phyloP scores from a whole-genome alignment of 2,329 filamentous ascomycete species.

The Cladosporium sp. region DNA sequence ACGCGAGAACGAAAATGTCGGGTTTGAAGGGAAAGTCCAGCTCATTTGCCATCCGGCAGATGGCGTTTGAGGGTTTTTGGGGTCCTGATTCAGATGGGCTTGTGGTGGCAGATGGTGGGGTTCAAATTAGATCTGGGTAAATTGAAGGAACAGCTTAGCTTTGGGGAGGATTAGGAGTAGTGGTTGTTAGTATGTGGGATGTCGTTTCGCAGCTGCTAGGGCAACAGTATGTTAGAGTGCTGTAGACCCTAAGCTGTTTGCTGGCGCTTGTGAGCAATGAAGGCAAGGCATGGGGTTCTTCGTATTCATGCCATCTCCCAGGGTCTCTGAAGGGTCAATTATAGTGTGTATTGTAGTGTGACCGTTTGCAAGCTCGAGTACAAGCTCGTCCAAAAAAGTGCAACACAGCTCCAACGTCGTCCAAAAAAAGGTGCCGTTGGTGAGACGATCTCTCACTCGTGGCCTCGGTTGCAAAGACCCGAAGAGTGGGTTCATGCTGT shows the following conservation, averaged over 20 bases:
- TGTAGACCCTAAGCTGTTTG: neutral
- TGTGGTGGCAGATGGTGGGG: neutral
- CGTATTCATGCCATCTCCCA: neutral
- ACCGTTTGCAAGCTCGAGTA: neutral
- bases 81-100: neutral
- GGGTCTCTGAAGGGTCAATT: neutral
- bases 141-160: neutral
- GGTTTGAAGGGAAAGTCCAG: neutral
- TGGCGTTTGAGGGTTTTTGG: neutral
- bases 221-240: slow-evolving; percentile 1
- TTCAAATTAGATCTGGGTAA: neutral
- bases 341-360: neutral
- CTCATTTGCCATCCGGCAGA: neutral
- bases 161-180: neutral
- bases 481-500: neutral
- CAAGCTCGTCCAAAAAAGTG: neutral
- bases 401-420: slow-evolving; percentile 1
- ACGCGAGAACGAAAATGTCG: neutral
- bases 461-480: neutral
- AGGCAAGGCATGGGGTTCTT: neutral
- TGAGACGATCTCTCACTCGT: neutral
- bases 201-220: slow-evolving; percentile 6
- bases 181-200: neutral
- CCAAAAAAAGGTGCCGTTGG: slow-evolving; percentile 3
- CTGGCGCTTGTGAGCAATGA: neutral